Base-by-base conservation (phyloP, 2,329 filamentous ascomycete species). In the Ramichloridium luteum region DNA sequence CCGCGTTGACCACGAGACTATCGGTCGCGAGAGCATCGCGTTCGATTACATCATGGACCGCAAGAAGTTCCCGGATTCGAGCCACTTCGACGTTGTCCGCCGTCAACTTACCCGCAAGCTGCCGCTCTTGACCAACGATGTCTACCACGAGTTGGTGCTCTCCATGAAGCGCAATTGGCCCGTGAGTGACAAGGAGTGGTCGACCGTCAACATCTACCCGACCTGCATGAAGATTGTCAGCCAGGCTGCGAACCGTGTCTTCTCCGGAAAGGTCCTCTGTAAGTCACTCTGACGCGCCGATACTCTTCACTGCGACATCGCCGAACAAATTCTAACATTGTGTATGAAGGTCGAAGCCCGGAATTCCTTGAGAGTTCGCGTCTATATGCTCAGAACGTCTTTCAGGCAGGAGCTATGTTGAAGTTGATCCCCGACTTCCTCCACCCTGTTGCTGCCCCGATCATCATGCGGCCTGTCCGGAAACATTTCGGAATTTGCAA, bases 201-300 rank as follows among this genome's bases (percentile, higher is more conserved):
- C 30, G 6, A 38, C 30, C 3, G 40, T 46, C 14, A 34, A 39
- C n/a, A 32, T 37, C 2, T 39, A 41, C 25, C 35, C 33, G 4
- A 38, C 40, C 1, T 43, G 38, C 27, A 41, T 41, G 35, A 44
- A 43, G 29, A 41, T 45, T 15, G 42, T 46, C 10, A 43, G 39
- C 18, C 30, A 41, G 27, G 41, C 40, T 6, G 41, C 44, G 2
- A 46, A 46, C n/a, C 34, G 42, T 18, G 42, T 46, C 6, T 41
- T 46, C 16, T 37, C 39, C 17, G 41, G 44, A 6, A 36, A 30
- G 11, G 39, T 37, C 11, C 35, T 46, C 13, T 46, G 41, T 32
- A 12, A 27, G 28, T 28, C 9, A 13, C 9, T 14, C 16, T 9
- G 3, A 13, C 11, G n/a, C 15, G 8, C 20, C 20, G 8, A n/a